These are phyloP conservation scores for Podaxis carcinomalis DNA, from an alignment of 768 basidiomycete species.

Conservation along the genomic window DNA sequence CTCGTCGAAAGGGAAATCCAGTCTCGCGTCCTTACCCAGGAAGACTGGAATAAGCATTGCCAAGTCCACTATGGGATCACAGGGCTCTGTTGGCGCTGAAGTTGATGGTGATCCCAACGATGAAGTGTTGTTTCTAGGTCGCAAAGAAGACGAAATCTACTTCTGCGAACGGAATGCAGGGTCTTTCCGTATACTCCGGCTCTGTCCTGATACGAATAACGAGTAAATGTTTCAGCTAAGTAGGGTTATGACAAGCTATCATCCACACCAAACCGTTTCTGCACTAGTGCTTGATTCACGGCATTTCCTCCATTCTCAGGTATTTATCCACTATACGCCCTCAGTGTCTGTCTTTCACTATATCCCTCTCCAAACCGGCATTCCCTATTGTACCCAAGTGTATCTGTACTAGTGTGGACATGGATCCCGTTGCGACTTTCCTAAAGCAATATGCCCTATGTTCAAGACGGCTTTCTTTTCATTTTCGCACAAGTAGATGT, in stretches of 20 bases:
- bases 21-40: conserved; percentile 10
- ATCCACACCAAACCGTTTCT: neutral
- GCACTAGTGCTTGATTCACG: conserved; percentile 10
- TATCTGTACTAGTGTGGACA: conserved; percentile 9
- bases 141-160: conserved; percentile 73
- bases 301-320: neutral
- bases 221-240: conserved; percentile 1
- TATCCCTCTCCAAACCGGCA: neutral
- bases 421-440: neutral
- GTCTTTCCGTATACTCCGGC: conserved; percentile 71
- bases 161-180: conserved; percentile 73
- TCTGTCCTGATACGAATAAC: conserved; percentile 41
- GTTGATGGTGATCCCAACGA: conserved; percentile 48
- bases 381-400: conserved; percentile 9
- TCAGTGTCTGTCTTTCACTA: conserved; percentile 1
- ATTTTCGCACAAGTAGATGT: neutral
- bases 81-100: conserved; percentile 39
- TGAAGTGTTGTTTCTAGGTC: conserved; percentile 79
- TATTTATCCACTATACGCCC: conserved; percentile 4
- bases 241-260: neutral
- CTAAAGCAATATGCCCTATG: conserved; percentile 1
- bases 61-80: conserved; percentile 45
- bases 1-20: conserved; percentile 33
- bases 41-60: conserved; percentile 29
- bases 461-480: neutral